Conservation (phyloP, 495 filamentous ascomycete genomes). For the Hypoxylon trugodes region DNA sequence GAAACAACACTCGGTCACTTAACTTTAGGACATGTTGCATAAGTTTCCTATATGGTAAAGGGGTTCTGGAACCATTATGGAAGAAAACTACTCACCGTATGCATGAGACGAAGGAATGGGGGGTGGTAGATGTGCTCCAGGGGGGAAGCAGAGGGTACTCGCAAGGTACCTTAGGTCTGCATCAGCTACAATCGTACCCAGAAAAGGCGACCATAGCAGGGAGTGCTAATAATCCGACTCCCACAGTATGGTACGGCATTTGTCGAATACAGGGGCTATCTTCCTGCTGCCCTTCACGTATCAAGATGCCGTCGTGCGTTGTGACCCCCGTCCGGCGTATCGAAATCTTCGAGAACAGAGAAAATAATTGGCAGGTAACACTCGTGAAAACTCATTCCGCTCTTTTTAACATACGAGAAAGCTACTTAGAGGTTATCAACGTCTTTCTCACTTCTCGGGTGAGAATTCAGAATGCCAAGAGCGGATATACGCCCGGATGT, state of each 20-base stretch:
- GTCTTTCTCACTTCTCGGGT: not conserved
- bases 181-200: no score
- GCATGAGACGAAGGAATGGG: not conserved
- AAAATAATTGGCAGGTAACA: not conserved
- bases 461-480: constrained; percentile 2
- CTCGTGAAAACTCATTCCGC: not conserved
- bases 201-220: no score
- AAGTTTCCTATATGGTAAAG: no score
- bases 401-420: not conserved
- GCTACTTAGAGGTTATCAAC: not conserved
- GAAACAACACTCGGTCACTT: not conserved
- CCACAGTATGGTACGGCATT: constrained; percentile 3
- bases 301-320: not conserved
- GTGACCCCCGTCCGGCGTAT: not conserved
- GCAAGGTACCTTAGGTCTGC: not conserved
- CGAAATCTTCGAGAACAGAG: constrained; percentile 8
- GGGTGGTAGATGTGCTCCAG: not conserved
- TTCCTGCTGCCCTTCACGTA: constrained; percentile 7
- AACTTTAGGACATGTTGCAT: no score
- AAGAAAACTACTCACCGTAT: not conserved
- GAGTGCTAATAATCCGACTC: no score
- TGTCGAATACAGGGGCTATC: not conserved
- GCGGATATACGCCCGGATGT: constrained; percentile 5
- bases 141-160: not conserved
- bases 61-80: constrained; percentile 17